phyloP scores from a whole-genome alignment of 257 asterid genomes.

The Lithospermum erythrorhizon region DNA sequence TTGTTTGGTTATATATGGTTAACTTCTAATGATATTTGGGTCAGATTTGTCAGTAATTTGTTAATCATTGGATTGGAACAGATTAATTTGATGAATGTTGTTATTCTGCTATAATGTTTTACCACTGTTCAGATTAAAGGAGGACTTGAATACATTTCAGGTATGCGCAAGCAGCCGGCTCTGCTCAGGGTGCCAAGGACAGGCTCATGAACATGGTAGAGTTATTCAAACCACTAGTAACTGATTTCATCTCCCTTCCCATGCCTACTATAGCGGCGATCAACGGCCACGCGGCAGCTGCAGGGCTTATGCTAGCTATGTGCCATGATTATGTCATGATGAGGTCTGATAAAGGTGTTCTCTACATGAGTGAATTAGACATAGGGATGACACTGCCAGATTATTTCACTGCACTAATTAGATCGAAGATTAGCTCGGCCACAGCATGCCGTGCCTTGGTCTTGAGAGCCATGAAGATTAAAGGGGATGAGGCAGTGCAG shows the following conservation, averaged over 20 bases:
- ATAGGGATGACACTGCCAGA: slow-evolving; percentile 75
- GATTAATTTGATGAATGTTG: too few species aligned
- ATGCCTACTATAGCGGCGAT: slow-evolving; percentile 83
- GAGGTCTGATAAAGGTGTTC: slow-evolving; percentile 48
- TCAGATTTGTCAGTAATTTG: not conserved
- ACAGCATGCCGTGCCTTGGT: slow-evolving; percentile 38
- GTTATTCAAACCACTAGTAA: slow-evolving; percentile 44
- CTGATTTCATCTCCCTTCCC: slow-evolving; percentile 57
- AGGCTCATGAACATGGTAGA: slow-evolving; percentile 51
- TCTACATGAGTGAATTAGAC: slow-evolving; percentile 86
- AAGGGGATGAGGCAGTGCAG: slow-evolving; percentile 44
- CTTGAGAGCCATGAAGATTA: slow-evolving; percentile 43
- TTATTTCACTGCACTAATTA: slow-evolving; percentile 48
- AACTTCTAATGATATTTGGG: not conserved
- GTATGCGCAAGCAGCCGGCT: slow-evolving; percentile 69
- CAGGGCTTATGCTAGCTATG: slow-evolving; percentile 60
- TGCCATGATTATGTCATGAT: slow-evolving; percentile 59
- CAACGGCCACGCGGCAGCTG: slow-evolving; percentile 84
- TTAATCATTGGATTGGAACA: too few species aligned
- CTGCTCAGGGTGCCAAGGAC: slow-evolving; percentile 30
- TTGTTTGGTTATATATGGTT: not conserved
- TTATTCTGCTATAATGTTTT: too few species aligned
- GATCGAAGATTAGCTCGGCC: slow-evolving; percentile 33
- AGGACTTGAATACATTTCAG: slow-evolving; percentile 1
- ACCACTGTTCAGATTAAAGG: too few species aligned